These are phyloP conservation scores for Schwanniomyces polymorphus DNA, from an alignment of 805 yeast genomes.

Conservation along the genomic window DNA sequence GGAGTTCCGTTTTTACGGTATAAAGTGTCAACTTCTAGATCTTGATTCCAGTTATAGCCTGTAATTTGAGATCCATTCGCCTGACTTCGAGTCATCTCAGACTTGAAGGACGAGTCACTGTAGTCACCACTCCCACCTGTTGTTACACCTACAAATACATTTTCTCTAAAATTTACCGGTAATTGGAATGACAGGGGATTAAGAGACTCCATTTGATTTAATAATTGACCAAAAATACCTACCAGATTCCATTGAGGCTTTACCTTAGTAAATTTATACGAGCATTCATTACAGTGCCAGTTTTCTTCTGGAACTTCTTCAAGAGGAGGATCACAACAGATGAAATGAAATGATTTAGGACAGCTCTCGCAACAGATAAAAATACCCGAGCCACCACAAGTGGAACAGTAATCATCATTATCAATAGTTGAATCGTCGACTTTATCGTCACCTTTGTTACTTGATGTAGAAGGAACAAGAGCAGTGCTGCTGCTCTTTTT, in stretches of 20 bases:
- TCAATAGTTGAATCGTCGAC: slow-evolving; percentile 15
- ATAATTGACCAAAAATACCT: slow-evolving; percentile 56
- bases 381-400: slow-evolving; percentile 87
- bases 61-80: slow-evolving; percentile 31
- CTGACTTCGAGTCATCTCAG: slow-evolving; percentile 45
- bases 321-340: slow-evolving; percentile 88
- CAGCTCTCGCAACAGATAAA: slow-evolving; percentile 94
- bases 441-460: slow-evolving; percentile 2
- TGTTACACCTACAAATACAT: slow-evolving; percentile 66
- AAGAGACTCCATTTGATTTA: slow-evolving; percentile 65
- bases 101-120: slow-evolving; percentile 37
- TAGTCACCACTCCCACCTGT: slow-evolving; percentile 74
- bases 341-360: slow-evolving; percentile 87
- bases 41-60: slow-evolving; percentile 46
- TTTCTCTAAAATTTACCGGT: slow-evolving; percentile 67
- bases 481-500: slow-evolving; percentile 25
- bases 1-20: slow-evolving; percentile 71
- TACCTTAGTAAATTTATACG: slow-evolving; percentile 32
- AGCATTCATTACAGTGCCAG: slow-evolving; percentile 87
- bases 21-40: slow-evolving; percentile 59
- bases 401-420: slow-evolving; percentile 88
- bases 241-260: slow-evolving; percentile 25
- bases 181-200: slow-evolving; percentile 45
- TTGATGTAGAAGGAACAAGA: slow-evolving; percentile 20
- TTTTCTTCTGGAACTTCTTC: slow-evolving; percentile 84